Percentiles rank a stretch among this genome's conserved stretches.
These are phyloP conservation scores for Stachybotrys chartarum DNA, from an alignment of 2,329 filamentous ascomycete species.

Conservation along the genomic window DNA sequence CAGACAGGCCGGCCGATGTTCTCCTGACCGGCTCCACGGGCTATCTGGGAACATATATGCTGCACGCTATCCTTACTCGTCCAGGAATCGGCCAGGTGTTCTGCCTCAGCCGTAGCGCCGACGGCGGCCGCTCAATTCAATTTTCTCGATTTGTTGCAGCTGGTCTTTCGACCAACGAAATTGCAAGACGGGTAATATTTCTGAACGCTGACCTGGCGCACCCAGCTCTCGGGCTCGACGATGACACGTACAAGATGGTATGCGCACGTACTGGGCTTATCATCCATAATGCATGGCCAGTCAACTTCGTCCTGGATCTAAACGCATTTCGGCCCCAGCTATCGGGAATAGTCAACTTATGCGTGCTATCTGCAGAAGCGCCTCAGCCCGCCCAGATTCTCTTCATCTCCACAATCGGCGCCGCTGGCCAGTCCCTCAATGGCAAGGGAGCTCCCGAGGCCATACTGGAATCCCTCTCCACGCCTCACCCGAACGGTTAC, in stretches of 20 bases:
- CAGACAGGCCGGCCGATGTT: background rate
- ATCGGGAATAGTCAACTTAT: background rate
- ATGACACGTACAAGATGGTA: background rate
- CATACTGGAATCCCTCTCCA: background rate
- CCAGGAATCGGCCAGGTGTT: background rate
- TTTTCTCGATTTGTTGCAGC: background rate
- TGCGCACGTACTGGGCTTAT: background rate
- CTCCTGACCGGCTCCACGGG: background rate
- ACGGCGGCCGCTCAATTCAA: background rate
- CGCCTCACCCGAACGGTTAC: background rate
- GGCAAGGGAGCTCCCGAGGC: background rate
- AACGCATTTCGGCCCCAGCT: background rate
- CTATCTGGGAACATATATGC: background rate
- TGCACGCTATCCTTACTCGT: background rate
- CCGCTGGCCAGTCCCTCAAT: background rate
- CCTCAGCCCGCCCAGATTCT: background rate
- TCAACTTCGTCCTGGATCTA: background rate
- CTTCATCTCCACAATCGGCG: background rate
- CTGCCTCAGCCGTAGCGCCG: background rate
- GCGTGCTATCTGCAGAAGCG: background rate
- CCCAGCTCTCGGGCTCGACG: background rate
- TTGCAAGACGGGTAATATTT: background rate
- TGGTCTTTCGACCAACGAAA: background rate
- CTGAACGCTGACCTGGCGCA: background rate
- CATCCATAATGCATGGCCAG: background rate